These are phyloP conservation scores for Trichoderma koningiopsis DNA, from an alignment of 2,329 filamentous ascomycete species.

Conservation along the genomic window DNA sequence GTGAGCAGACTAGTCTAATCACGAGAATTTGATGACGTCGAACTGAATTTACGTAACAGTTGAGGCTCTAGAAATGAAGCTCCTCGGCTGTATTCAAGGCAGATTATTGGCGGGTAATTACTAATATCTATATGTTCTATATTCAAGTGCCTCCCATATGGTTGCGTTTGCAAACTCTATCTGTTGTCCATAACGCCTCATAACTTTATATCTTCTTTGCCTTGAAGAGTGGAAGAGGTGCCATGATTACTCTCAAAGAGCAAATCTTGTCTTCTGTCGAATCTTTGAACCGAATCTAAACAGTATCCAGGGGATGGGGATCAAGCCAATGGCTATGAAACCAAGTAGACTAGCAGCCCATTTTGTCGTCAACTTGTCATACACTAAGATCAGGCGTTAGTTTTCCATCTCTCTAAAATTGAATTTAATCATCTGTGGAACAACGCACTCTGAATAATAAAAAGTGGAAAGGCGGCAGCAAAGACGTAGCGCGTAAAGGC, in stretches of 20 bases:
- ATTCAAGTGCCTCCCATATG: not conserved
- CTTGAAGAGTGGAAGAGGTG: not conserved
- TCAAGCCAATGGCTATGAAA: constrained; percentile 27
- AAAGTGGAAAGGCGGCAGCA: constrained; percentile 48
- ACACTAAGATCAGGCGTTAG: constrained; percentile 24
- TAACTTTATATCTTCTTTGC: not conserved
- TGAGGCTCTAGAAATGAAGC: not conserved
- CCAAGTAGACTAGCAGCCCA: constrained; percentile 31
- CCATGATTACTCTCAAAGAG: not conserved
- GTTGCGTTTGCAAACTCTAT: not conserved
- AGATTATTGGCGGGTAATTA: not conserved
- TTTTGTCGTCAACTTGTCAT: constrained; percentile 23
- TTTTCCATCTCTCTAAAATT: not conserved
- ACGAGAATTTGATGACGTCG: not conserved
- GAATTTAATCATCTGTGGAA: not conserved
- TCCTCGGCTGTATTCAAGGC: not conserved
- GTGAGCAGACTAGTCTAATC: not conserved
- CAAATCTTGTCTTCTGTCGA: not conserved
- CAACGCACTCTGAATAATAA: constrained; percentile 38
- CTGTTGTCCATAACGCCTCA: not conserved
- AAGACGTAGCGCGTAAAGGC: constrained; percentile 46
- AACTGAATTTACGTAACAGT: not conserved
- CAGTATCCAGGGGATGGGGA: constrained; percentile 31
- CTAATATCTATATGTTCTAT: not conserved
- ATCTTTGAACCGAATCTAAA: constrained; percentile 24